Base-by-base conservation (phyloP, 805 yeast genomes). In the Metschnikowia similis region DNA sequence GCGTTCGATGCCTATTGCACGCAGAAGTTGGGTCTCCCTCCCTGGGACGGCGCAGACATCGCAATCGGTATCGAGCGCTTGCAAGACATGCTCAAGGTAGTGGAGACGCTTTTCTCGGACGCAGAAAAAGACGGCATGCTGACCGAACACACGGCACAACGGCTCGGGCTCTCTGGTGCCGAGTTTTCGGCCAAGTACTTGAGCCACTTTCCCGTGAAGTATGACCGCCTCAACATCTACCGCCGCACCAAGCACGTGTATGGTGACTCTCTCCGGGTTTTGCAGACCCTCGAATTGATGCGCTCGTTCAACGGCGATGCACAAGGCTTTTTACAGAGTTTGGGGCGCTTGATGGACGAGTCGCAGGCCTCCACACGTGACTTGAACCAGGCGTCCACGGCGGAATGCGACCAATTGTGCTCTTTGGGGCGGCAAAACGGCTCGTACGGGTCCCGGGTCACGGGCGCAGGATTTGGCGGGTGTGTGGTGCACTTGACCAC, bases 381-480 rank as follows among this genome's bases (percentile, higher is more conserved):
- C 29, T 63, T 72, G 34, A 80, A 74, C 65, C 74, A 81, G 49
- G 80, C 85, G 48, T 81, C 87, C 3, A 50, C 58, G 8, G 72
- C 72, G 1, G 83, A 77, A 52, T 74, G 83, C 48, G 80, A 84
- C 48, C 63, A 66, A 10, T 63, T 85, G 36, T 80, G 85, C 58
- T 48, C 60, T 8, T 75, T 85, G 46, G 89, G 87, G 3, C 61
- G 69, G 37, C 61, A 55, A 1, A 72, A 77, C 52, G 90, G 89
- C 3, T 71, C 87, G 1, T 72, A 66, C 51, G 90, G 90, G 14
- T 80, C 87, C 1, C 72, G 91, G 48, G 75, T 83, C n/a, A 84
- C 90, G 8, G 91, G 90, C 28, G 90, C 91, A 16, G 91, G 91
- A 4, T 85, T 83, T 76, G 90, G 90, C 32, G 90, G 90, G 6